A percentile compares a stretch with the other conserved stretches of the same genome.
phyloP scores from a whole-genome alignment of 495 filamentous ascomycete genomes.

The Penicillium goetzii region DNA sequence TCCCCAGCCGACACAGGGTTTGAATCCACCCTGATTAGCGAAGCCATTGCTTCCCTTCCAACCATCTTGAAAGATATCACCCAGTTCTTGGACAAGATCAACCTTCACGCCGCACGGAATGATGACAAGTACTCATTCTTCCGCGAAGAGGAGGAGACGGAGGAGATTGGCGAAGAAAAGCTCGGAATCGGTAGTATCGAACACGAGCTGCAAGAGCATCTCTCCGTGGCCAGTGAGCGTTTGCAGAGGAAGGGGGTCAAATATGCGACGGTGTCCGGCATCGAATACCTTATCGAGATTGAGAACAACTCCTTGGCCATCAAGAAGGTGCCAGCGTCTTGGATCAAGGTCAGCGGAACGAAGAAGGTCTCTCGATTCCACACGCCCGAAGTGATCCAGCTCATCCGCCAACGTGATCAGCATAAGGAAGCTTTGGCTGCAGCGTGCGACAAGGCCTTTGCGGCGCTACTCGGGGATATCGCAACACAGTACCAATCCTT shows the following conservation, averaged over 20 bases:
- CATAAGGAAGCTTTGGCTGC: conserved; percentile 91
- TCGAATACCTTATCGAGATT: conserved; percentile 94
- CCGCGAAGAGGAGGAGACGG: conserved; percentile 79
- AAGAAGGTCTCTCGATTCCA: conserved; percentile 94
- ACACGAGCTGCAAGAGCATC: conserved; percentile 79
- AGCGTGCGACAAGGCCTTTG: conserved; percentile 88
- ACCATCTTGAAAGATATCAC: conserved; percentile 71
- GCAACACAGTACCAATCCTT: conserved; percentile 83
- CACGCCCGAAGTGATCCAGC: conserved; percentile 81
- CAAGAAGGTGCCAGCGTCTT: conserved; percentile 87
- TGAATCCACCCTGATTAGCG: conserved; percentile 66
- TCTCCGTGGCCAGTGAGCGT: conserved; percentile 67
- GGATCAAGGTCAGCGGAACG: conserved; percentile 91
- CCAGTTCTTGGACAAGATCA: conserved; percentile 81
- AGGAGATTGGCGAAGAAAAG: conserved; percentile 84
- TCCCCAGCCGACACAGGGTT: conserved; percentile 73
- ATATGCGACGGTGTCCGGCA: conserved; percentile 81
- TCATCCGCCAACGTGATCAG: conserved; percentile 89
- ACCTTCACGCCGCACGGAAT: conserved; percentile 75
- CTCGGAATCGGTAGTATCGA: conserved; percentile 91
- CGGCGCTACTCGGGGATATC: conserved; percentile 68
- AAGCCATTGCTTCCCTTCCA: conserved; percentile 76
- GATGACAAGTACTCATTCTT: conserved; percentile 97
- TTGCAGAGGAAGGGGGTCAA: conserved; percentile 69
- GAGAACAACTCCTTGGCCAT: conserved; percentile 70